Conservation (phyloP, 805 yeast species). For the Suhomyces vadensis region DNA sequence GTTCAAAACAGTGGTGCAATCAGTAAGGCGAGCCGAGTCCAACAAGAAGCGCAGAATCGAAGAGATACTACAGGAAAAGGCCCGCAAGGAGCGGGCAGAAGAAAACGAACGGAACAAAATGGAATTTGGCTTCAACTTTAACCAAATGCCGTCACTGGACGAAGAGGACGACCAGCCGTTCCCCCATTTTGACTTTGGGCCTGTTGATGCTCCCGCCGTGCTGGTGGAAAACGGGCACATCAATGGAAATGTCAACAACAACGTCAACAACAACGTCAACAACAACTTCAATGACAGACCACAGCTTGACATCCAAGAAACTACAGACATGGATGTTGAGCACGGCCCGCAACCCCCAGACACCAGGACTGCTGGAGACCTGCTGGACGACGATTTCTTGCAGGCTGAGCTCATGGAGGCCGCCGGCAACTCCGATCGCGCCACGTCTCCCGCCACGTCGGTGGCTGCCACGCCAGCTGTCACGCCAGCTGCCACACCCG, state of each 20-base stretch:
- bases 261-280: not conserved
- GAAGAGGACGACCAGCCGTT: slow-evolving; percentile 13
- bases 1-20: slow-evolving; percentile 33
- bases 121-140: slow-evolving; percentile 33
- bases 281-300: not conserved
- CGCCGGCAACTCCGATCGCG: not conserved
- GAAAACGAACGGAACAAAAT: slow-evolving; percentile 29
- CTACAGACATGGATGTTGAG: too few species aligned
- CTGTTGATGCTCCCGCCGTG: not conserved
- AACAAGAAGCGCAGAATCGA: slow-evolving; percentile 16
- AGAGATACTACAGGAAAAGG: slow-evolving; percentile 17
- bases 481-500: too few species aligned
- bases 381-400: slow-evolving; percentile 1
- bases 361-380: too few species aligned
- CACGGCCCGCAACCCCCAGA: too few species aligned
- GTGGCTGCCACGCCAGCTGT: too few species aligned
- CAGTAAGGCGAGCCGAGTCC: slow-evolving; percentile 30
- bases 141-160: slow-evolving; percentile 14
- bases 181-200: slow-evolving; percentile 15
- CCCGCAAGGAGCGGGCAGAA: slow-evolving; percentile 30
- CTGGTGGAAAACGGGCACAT: not conserved
- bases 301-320: too few species aligned
- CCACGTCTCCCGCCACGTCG: not conserved
- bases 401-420: slow-evolving; percentile 1
- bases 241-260: not conserved